These are phyloP conservation scores for Curvularia sp. DNA, from an alignment of 2,329 filamentous ascomycete genomes.

Conservation along the genomic window DNA sequence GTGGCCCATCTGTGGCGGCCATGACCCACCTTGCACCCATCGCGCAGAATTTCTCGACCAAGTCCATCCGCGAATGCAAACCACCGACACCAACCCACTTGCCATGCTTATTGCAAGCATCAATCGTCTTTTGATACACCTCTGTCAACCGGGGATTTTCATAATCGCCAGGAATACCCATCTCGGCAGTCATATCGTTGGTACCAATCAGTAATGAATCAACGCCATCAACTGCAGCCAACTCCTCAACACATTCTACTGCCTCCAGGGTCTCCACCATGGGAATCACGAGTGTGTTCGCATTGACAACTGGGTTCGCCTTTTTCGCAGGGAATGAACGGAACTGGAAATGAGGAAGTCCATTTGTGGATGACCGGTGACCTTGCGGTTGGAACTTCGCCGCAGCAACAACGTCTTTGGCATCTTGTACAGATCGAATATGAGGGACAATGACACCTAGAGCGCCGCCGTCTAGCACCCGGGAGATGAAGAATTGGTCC, in stretches of 20 bases:
- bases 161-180: slow-evolving; percentile 54
- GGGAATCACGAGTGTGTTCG: slow-evolving; percentile 51
- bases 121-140: slow-evolving; percentile 46
- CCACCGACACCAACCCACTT: slow-evolving; percentile 54
- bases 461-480: slow-evolving; percentile 53
- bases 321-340: slow-evolving; percentile 42
- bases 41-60: slow-evolving; percentile 52
- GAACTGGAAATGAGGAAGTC: slow-evolving; percentile 49
- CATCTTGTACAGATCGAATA: slow-evolving; percentile 49
- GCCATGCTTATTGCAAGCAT: slow-evolving; percentile 50
- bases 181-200: slow-evolving; percentile 55
- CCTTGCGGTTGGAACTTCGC: slow-evolving; percentile 52
- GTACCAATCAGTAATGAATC: slow-evolving; percentile 55
- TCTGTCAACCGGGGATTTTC: slow-evolving; percentile 39
- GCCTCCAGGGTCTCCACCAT: slow-evolving; percentile 54
- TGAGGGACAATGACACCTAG: slow-evolving; percentile 54
- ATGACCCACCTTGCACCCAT: slow-evolving; percentile 52
- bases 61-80: slow-evolving; percentile 51
- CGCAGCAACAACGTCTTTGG: slow-evolving; percentile 46
- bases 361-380: slow-evolving; percentile 47
- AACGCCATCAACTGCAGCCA: slow-evolving; percentile 53
- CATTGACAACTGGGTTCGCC: slow-evolving; percentile 48
- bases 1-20: slow-evolving; percentile 47
- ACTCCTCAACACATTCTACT: slow-evolving; percentile 51
- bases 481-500: slow-evolving; percentile 49